A percentile compares a stretch with the other conserved stretches of the same genome.
These are phyloP conservation scores for Gaultheria prostrata DNA, from an alignment of 148 eudicot species.

Conservation along the genomic window DNA sequence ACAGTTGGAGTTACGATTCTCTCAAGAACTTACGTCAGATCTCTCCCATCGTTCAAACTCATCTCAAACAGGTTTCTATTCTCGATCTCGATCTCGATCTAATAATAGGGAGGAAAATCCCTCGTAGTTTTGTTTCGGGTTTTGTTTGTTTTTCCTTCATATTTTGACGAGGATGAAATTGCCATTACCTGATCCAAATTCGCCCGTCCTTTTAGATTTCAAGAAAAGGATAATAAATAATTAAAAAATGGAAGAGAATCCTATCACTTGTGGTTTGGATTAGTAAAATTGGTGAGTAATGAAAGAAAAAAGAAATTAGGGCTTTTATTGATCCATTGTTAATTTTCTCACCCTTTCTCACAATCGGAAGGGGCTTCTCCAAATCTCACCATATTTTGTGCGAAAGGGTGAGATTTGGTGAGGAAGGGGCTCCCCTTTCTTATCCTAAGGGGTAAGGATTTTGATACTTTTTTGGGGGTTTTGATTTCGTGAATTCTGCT, in stretches of 20 bases:
- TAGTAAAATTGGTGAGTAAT: too few relatives aligned
- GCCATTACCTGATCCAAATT: too few relatives aligned
- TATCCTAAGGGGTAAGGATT: not conserved
- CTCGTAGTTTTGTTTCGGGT: not conserved
- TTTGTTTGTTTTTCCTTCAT: not conserved
- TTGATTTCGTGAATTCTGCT: not conserved
- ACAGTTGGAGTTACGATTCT: slow-evolving; percentile 60
- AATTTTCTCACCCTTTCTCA: not conserved
- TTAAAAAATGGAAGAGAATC: too few relatives aligned
- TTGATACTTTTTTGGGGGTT: not conserved
- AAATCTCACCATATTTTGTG: too few relatives aligned
- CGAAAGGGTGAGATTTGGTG: too few relatives aligned
- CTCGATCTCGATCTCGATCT: not conserved
- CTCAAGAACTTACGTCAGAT: slow-evolving; percentile 84
- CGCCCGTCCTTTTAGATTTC: not conserved
- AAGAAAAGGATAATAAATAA: not conserved
- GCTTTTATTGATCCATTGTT: too few relatives aligned
- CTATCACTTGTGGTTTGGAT: too few relatives aligned
- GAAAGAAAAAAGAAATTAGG: too few relatives aligned
- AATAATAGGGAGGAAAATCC: not conserved
- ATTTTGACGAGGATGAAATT: not conserved
- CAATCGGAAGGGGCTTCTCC: not conserved
- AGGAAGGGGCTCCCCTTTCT: too few relatives aligned
- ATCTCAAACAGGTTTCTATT: slow-evolving; percentile 69
- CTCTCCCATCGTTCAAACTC: slow-evolving; percentile 74